phyloP scores from a whole-genome alignment of 495 filamentous ascomycete genomes.

The Oleoguttula mirabilis region DNA sequence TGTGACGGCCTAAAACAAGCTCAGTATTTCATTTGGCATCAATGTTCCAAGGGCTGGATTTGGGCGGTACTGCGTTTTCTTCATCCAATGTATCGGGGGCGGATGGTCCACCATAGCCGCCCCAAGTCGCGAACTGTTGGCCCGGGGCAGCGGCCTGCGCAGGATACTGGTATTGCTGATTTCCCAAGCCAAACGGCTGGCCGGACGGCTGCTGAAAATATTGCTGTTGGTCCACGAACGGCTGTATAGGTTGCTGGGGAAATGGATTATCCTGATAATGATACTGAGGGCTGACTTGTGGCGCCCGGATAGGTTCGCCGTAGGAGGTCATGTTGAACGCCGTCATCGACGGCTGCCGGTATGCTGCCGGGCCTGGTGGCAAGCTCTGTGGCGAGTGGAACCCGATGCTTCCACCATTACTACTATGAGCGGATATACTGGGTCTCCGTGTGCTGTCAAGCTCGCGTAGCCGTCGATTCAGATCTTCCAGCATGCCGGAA shows the following conservation, averaged over 20 bases:
- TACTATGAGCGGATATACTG: slow-evolving; percentile 16
- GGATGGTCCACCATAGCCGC: slow-evolving; percentile 11
- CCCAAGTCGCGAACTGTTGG: slow-evolving; percentile 18
- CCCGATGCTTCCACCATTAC: slow-evolving; percentile 14
- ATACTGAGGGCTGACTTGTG: slow-evolving; percentile 2
- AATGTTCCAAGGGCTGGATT: slow-evolving; percentile 8
- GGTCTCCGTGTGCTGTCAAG: slow-evolving; percentile 11
- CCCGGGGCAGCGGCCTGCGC: slow-evolving; percentile 2
- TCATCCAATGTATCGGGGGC: slow-evolving; percentile 12
- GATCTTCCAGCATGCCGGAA: slow-evolving; percentile 7
- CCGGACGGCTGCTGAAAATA: background rate
- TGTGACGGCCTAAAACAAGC: too few relatives aligned
- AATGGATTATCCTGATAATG: background rate
- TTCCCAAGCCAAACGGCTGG: slow-evolving; percentile 7
- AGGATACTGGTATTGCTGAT: background rate
- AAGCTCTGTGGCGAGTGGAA: slow-evolving; percentile 6
- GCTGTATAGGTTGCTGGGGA: slow-evolving; percentile 2
- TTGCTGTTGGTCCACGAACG: slow-evolving; percentile 8
- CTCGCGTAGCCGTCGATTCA: slow-evolving; percentile 12
- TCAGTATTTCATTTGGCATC: too few relatives aligned
- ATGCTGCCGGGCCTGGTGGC: slow-evolving; percentile 2
- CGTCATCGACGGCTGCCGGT: slow-evolving; percentile 7
- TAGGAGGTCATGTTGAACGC: slow-evolving; percentile 7
- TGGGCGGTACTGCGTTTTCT: slow-evolving; percentile 19
- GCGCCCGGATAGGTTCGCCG: background rate